Evolutionary conservation across 1,139 yeast species (phyloP).

Genomic region (Scheffersomyces lignicola): DNA sequence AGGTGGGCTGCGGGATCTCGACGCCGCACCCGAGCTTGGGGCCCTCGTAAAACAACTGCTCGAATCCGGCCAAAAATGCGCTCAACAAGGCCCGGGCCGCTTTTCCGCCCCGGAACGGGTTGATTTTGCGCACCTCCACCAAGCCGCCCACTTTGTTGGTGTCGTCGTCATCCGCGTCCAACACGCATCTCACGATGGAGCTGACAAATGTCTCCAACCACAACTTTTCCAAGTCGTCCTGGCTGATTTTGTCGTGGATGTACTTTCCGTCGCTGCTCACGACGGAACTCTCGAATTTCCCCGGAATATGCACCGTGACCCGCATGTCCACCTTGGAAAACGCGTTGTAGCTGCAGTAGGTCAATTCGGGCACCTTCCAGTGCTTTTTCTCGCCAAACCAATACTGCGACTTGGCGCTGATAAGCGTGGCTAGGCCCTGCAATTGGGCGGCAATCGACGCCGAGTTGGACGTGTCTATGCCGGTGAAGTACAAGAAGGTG

Average conservation of each 20-base stretch:
- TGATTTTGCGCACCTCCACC: conserved; percentile 47
- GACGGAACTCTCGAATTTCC: conserved; percentile 50
- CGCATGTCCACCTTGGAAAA: conserved; percentile 70
- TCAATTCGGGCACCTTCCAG: conserved; percentile 75
- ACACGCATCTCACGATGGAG: conserved; percentile 63
- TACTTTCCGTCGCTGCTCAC: conserved; percentile 48
- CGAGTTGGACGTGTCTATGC: conserved; percentile 56
- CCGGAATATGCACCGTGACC: conserved; percentile 69
- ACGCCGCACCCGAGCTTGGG: conserved; percentile 62
- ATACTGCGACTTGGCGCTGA: conserved; percentile 52
- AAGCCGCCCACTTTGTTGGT: conserved; percentile 50
- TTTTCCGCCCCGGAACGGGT: conserved; percentile 56
- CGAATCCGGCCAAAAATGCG: conserved; percentile 59
- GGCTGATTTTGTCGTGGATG: conserved; percentile 36
- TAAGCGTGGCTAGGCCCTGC: conserved; percentile 74
- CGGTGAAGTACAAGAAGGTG: conserved; percentile 57
- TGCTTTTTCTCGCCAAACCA: conserved; percentile 68
- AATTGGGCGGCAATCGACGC: conserved; percentile 71
- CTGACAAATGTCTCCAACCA: conserved; percentile 75
- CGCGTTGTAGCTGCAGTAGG: conserved; percentile 48
- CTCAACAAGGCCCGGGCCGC: conserved; percentile 47
- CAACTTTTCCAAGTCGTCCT: conserved; percentile 36
- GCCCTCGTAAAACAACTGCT: conserved; percentile 66
- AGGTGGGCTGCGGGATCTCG: conserved; percentile 70
- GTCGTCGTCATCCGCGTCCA: conserved; percentile 70